Evolutionary conservation across 352 stramenopile species (phyloP), one percentile per base, ranked within the genome.

Genomic region (Stramenopiles sp.): DNA sequence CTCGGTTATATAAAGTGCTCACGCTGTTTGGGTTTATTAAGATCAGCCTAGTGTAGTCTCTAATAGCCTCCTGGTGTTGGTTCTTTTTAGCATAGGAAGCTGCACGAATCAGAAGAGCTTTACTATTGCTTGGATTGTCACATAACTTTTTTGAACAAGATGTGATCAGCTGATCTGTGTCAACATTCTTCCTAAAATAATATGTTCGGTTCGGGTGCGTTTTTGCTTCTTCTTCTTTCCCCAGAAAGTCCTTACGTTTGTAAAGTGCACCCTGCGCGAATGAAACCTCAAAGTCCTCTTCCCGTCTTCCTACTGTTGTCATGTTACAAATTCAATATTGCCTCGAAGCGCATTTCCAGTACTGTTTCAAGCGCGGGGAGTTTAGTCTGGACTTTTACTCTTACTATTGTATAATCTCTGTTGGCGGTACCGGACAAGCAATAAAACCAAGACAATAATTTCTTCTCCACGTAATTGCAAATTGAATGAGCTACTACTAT

Each of bases 51-150:
- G 75, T 79, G 32, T 89, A 80, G 76, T 90, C 85, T 4, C 79
- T 81, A n/a, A 89, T 81, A 0, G 84, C 86, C 0, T 84, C 76
- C 0, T 86, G 68, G 2, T 32, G 77, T 32, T 80, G 34, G 37
- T 74, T 77, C 32, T 92, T 86, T 74, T 92, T 92, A 75, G 92
- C 86, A 37, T 84, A 81, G n/a, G 86, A 86, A 69, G 84, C 80
- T 0, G 83, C 88, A 12, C 88, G 82, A 1, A 90, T 84, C 12
- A 90, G 76, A 32, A 92, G 78, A 4, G 87, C 77, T 76, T 88
- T 89, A 0, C 78, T 69, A 53, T 92, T 85, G 68, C 79, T 83
- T 1, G 86, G 84, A 31, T 87, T 75, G 32, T 77, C 79, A 1
- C 81, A 79, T 25, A 94, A 81, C 75, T 89, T 87, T 18, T 77